Evolutionary conservation across 495 filamentous ascomycete species (phyloP), one percentile per base, ranked within the genome.

Genomic region (Annulohypoxylon nitens): DNA sequence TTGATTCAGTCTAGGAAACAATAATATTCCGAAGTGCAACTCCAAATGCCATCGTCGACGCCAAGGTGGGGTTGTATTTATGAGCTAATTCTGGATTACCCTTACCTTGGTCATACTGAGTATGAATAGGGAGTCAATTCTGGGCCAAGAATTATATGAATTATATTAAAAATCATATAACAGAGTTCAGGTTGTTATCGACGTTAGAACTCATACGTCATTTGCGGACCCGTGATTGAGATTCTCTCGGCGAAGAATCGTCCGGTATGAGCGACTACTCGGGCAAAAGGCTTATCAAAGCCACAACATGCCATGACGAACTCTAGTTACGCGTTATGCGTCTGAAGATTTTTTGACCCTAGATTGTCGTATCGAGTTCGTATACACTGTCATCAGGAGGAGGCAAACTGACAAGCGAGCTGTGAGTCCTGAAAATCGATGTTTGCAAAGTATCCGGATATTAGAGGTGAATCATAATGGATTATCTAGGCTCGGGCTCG

Each of bases 11-110:
- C 18, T 55, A 53, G 25, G 51, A 66, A 26, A 57, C 20, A 23
- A 30, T 18, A 16, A 20, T 37, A 39, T 30, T 67, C 20, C 23
- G 45, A 50, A 41, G 36, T 37, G 58, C 26, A 59, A 53, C 41
- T 51, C 25, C 53, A 48, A 62, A 69, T 69, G 12, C 25, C 11
- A 47, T 34, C 3, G 20, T 20, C 2, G 41, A 58, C 33, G 51
- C 23, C n/a, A 67, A 60, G 37, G 54, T 54, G 64, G 68, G 61
- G 23, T 51, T 63, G 33, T 37, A n/a, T 37, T 48, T 10, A 66
- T 66, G 53, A 36, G 54, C 20, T 51, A 57, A 50, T 25, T 25
- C 30, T 60, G 51, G n/a, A 12, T 47, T 64, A 37, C 55, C 12
- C 14, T 47, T 14, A 30, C 14, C 43, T 18, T 14, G 36, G 47